Evolutionary conservation across 257 asterid species (phyloP), one percentile per base, ranked within the genome.

Genomic region (Nicotiana tabacum): DNA sequence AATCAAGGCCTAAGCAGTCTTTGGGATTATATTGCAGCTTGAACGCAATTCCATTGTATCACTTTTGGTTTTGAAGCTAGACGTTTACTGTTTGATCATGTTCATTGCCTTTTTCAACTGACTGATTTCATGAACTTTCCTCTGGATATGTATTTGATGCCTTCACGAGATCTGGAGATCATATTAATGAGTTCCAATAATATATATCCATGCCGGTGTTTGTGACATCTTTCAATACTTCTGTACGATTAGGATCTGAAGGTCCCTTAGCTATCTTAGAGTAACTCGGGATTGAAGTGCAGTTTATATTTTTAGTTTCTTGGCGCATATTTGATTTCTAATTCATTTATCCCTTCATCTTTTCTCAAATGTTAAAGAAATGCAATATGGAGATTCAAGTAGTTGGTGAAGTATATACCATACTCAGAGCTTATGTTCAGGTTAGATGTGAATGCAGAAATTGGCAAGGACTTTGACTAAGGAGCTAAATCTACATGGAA

Each of bases 401-500:
- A 74, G 61, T 74, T 7, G 69, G 32, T 77, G 48, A 64, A 24
- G 77, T 62, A 70, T 43, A 69, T 9, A 2, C n/a, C 12, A 32
- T 70, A 43, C 24, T 43, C 27, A 43, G 35, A 70, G 58, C 58
- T 70, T 43, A 70, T 70, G 58, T 11, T 21, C 78, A 43, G 3
- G n/a, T 70, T 70, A 81, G n/a, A 84, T 83, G 77, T 86, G 77
- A 81, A 61, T 88, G 89, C 96, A 96, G 99, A 91, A 87, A 66
- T 85, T 92, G 88, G 83, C 86, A 39, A 91, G 94, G 81, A 51
- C 81, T 24, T 80, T 72, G 84, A 91, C 97, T 56, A 78, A 82
- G 66, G 85, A 81, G 66, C 81, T 94, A 85, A 88, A 96, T 88
- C 83, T 94, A 53, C 86, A 90, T 9, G 90, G 94, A 78, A 94